Base-by-base conservation (phyloP, 2,329 filamentous ascomycete genomes). In the Colletotrichum spaethianum region DNA sequence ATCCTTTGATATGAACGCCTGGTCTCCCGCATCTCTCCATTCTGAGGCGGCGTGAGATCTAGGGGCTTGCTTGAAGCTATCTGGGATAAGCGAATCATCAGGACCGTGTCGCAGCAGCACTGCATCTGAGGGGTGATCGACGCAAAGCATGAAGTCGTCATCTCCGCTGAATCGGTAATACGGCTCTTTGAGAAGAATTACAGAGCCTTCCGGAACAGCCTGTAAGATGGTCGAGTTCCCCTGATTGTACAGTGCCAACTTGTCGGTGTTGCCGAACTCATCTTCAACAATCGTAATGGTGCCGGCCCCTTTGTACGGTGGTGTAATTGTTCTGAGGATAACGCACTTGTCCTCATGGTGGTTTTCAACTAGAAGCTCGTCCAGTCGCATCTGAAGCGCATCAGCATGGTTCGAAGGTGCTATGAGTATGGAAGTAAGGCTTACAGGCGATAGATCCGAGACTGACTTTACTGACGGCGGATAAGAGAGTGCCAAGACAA, bases 201-300 rank as follows among this genome's bases (percentile, higher is more conserved):
- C 68, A 7, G 75, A 79, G 0, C 78, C 78, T 57, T 79, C 78
- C 3, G 80, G 80, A 1, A 81, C 76, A 2, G 77, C 76, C 1
- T 78, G 80, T 8, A 82, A 62, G n/a, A 81, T 67, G 9, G 74
- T 79, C 2, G 79, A 76, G 74, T 78, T 78, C 33, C 75, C 71
- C 40, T 82, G 81, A 75, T 82, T 82, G 76, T 83, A 83, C n/a
- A 83, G 77, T 46, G 78, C 78, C 44, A 83, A 61, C 75, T 82
- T 82, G 60, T 82, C 80, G 6, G 76, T 79, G 38, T 80, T 79
- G n/a, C 81, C 80, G 14, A 76, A 72, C 68, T 79, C 79, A 33
- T 83, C 81, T 44, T 82, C 79, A 9, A 82, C 80, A 5, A 83
- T 74, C 11, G 79, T 79, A 23, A 82, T 79, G 0, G 78, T 77